Percentiles rank a stretch among this genome's conserved stretches.
phyloP scores from a whole-genome alignment of 1,139 yeast species.

The Saccharomyces hybrid region DNA sequence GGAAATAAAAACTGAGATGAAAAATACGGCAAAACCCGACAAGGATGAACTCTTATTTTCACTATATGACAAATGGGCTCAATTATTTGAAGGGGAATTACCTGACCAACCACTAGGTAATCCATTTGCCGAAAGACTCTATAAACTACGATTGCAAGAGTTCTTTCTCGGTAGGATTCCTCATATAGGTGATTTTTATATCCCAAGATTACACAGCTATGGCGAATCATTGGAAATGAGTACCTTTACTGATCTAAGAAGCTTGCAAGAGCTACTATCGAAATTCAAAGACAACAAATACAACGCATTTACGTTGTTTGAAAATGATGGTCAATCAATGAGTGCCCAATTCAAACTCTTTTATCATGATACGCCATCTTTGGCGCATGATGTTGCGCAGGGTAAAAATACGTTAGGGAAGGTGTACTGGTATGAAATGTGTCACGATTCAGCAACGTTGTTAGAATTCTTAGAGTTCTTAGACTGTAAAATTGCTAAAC shows the following conservation, averaged over 20 bases:
- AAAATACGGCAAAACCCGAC: constrained; percentile 14
- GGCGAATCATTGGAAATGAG: constrained; percentile 17
- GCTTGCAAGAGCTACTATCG: constrained; percentile 14
- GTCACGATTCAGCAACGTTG: constrained; percentile 24
- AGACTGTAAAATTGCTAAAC: constrained; percentile 20
- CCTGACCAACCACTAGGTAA: constrained; percentile 26
- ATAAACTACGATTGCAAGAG: constrained; percentile 28
- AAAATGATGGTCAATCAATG: constrained; percentile 27
- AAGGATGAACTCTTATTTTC: constrained; percentile 14
- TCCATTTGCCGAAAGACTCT: constrained; percentile 29
- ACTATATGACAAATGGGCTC: constrained; percentile 24
- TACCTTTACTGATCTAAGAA: constrained; percentile 25
- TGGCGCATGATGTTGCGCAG: constrained; percentile 21
- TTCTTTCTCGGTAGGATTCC: constrained; percentile 31
- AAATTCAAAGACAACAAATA: constrained; percentile 22
- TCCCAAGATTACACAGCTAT: constrained; percentile 29
- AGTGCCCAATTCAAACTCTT: constrained; percentile 27
- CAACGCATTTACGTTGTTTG: constrained; percentile 24
- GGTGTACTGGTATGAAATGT: constrained; percentile 31
- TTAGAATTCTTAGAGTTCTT: constrained; percentile 24
- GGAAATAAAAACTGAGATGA: constrained; percentile 18
- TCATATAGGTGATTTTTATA: constrained; percentile 30
- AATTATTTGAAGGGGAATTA: constrained; percentile 25
- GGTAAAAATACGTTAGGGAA: constrained; percentile 14
- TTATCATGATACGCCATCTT: constrained; percentile 28